Percentiles rank a stretch among this genome's conserved stretches.
Conservation (phyloP, 2,329 filamentous ascomycete genomes). For the Lachnellula occidentalis region DNA sequence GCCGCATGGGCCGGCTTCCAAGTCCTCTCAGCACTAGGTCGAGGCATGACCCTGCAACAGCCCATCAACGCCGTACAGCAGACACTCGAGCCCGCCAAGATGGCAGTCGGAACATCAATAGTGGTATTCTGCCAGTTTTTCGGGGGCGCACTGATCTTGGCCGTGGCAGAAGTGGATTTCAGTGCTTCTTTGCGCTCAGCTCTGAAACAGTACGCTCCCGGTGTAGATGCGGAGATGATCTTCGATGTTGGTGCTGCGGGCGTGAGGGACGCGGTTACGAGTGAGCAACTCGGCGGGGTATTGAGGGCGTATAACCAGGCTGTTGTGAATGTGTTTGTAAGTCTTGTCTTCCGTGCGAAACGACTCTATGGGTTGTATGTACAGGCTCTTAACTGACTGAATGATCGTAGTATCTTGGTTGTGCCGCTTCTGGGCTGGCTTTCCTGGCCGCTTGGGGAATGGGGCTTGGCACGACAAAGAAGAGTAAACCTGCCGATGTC, state of each 20-base stretch:
- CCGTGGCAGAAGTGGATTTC: constrained; percentile 31
- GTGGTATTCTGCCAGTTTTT: constrained; percentile 33
- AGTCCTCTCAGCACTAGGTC: constrained; percentile 20
- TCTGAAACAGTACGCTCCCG: constrained; percentile 31
- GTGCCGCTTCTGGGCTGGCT: constrained; percentile 5
- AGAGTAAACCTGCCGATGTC: too few species aligned
- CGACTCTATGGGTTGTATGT: background rate
- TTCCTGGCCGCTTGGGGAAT: constrained; percentile 12
- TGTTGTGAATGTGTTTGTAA: constrained; percentile 16
- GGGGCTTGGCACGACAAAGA: background rate
- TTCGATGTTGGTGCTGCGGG: constrained; percentile 37
- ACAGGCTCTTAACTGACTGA: background rate
- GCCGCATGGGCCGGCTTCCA: constrained; percentile 24
- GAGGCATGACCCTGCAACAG: constrained; percentile 22
- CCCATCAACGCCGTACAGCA: constrained; percentile 32
- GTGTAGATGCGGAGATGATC: constrained; percentile 29
- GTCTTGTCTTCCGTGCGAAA: background rate
- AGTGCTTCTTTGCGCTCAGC: constrained; percentile 20
- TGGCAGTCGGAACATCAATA: constrained; percentile 31
- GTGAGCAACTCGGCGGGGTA: constrained; percentile 32
- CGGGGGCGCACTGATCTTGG: constrained; percentile 29
- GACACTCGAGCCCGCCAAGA: constrained; percentile 23
- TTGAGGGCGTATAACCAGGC: constrained; percentile 37
- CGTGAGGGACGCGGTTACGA: constrained; percentile 32
- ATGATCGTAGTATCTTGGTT: constrained; percentile 9